phyloP scores from a whole-genome alignment of 164 flowering plant species.

The Houttuynia cordata region DNA sequence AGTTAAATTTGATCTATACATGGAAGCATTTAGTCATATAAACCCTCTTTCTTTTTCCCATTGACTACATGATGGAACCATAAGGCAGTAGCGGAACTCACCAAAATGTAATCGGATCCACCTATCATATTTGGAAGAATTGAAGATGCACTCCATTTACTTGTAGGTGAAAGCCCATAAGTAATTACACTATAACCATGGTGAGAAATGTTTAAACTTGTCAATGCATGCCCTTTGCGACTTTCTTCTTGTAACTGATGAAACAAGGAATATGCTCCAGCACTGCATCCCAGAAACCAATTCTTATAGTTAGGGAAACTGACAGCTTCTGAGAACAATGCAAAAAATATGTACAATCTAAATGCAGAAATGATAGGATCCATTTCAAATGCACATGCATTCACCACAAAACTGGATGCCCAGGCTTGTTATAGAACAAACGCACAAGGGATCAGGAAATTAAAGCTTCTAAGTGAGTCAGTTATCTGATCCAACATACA shows the following conservation, averaged over 20 bases:
- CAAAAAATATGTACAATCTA: neutral
- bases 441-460: too few relatives aligned
- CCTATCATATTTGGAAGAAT: slow-evolving; percentile 26
- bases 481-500: too few relatives aligned
- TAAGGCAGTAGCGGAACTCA: slow-evolving; percentile 3
- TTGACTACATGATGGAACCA: neutral
- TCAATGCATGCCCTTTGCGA: neutral
- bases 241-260: neutral
- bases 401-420: too few relatives aligned
- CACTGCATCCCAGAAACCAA: slow-evolving; percentile 13
- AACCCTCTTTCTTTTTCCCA: neutral
- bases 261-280: slow-evolving; percentile 27
- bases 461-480: too few relatives aligned
- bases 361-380: too few relatives aligned
- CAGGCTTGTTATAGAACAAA: too few relatives aligned
- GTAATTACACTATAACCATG: slow-evolving; percentile 20
- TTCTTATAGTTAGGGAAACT: neutral
- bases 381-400: too few relatives aligned
- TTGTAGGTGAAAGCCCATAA: slow-evolving; percentile 25
- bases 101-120: slow-evolving; percentile 35
- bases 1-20: too few relatives aligned
- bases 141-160: slow-evolving; percentile 43
- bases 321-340: neutral
- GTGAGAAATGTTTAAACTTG: neutral
- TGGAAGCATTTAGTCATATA: neutral